Evolutionary conservation across 768 basidiomycete genomes (phyloP), one percentile per base, ranked within the genome.

Genomic region (Hericium rajendrae): DNA sequence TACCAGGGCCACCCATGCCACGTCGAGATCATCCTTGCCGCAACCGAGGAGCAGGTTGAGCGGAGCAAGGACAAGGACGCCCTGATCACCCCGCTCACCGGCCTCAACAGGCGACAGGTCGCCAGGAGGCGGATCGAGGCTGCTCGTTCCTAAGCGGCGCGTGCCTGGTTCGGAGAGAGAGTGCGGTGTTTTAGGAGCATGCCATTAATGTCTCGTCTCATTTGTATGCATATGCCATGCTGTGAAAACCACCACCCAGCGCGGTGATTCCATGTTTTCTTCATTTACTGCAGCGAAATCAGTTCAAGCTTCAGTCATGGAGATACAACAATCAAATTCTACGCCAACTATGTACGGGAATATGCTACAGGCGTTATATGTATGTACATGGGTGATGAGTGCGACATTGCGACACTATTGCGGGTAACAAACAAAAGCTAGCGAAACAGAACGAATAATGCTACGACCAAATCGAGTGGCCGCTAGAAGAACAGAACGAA

Each of bases 1-100:
- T 98, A 97, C 84, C 92, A 97, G 74, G 95, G 95, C 46, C 91
- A 94, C 75, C 97, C 97, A 43, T 88, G 86, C 73, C 97, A 98
- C 69, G 87, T 98, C 63, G 95, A 98, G 72, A 84, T 94, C 70
- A 92, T 98, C 71, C 85, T 98, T 61, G 76, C 84, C 51, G 86
- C 86, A 55, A 74, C 82, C 40, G 85, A 86, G 41, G 82, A 79
- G 61, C 86, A 91, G 72, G 93, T 98, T 53, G 91, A 95, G 77
- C 91, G 93, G 72, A 85, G 85, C 70, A 94, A 90, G 66, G 92
- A 94, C 76, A 86, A 88, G 72, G 81, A 78, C 50, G 72, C 80
- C 57, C 74, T 76, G 48, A 67, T 66, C 22, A 66, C 75, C 38
- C 73, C 80, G 26, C 73, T 91, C 53, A 66, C 76, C 48, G 87